Base-by-base conservation (phyloP, 371 early-diverging fungal genomes). In the Chytridiales sp. region DNA sequence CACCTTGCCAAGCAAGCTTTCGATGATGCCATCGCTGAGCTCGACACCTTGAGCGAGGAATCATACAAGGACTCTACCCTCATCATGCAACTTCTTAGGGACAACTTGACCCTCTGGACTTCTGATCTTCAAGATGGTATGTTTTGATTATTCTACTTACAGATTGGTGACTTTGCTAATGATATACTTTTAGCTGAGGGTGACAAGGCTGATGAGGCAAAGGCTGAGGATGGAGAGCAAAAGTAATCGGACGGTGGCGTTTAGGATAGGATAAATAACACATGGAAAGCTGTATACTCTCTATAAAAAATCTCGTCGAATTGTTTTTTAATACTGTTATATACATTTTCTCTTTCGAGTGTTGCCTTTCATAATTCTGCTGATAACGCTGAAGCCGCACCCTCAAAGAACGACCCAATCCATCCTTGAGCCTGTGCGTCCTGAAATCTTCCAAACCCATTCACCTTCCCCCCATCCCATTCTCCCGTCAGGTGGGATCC, bases 61-160 rank as follows among this genome's bases (percentile, higher is more conserved):
- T 92, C 93, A 62, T 99, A 99, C 94, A 99, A 99, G 88, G 99
- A 99, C 83, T 95, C 95, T 56, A 99, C 99, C 41, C 87, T 99
- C 63, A 99, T 99, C 83, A 99, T 99, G 99, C 99, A 99, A 84
- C 85, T 99, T 57, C 85, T 99, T 67, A 87, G 99, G 74, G 99
- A 99, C 79, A 99, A 99, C 87, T 80, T 99, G 70, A 98, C 99
- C 47, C 87, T 99, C 68, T 99, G 99, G 99, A 97, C 99, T 50
- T 91, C 94, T 36, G 97, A 97, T 70, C 86, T 95, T 75, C 94
- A 94, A 77, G 97, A 60, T 44, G 51, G 53, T 60, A 19, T 42
- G 61, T 52, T 2, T 6, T 42, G 13, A 9, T n/a, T 40, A 21
- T 53, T 53, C 11, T 53, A 38, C 32, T 53, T 39, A 38, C 3